Conservation (phyloP, 2,329 filamentous ascomycete genomes). For the Paraphoma sp. region DNA sequence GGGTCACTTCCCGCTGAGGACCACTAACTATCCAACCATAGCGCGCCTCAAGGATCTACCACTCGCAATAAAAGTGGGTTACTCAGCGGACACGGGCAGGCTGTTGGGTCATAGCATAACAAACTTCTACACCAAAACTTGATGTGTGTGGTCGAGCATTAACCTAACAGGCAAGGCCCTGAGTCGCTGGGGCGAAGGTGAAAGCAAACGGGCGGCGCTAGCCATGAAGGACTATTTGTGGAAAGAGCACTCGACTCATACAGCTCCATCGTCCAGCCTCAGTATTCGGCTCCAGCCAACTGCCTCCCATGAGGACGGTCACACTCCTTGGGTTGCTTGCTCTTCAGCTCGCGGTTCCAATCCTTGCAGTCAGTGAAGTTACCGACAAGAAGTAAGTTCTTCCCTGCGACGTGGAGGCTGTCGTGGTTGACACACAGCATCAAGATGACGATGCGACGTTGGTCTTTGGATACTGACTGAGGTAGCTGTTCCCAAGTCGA, state of each 20-base stretch:
- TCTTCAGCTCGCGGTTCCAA: neutral
- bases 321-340: neutral
- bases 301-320: neutral
- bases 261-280: neutral
- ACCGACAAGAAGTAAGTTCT: neutral
- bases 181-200: neutral
- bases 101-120: too few relatives aligned
- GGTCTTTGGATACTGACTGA: neutral
- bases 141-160: neutral
- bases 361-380: neutral
- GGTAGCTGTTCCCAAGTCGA: neutral
- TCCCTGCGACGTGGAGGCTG: neutral
- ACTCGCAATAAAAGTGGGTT: too few relatives aligned
- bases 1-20: too few relatives aligned
- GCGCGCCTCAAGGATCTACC: too few relatives aligned
- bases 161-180: neutral
- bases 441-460: neutral
- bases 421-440: neutral
- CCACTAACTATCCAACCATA: too few relatives aligned
- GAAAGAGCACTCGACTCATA: neutral
- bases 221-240: neutral
- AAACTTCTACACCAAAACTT: too few relatives aligned
- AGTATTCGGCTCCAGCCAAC: neutral
- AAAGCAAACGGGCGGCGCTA: neutral
- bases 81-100: too few relatives aligned